Evolutionary conservation across 2,329 filamentous ascomycete genomes (phyloP).

Genomic region (Cladosporium cucumerinum): DNA sequence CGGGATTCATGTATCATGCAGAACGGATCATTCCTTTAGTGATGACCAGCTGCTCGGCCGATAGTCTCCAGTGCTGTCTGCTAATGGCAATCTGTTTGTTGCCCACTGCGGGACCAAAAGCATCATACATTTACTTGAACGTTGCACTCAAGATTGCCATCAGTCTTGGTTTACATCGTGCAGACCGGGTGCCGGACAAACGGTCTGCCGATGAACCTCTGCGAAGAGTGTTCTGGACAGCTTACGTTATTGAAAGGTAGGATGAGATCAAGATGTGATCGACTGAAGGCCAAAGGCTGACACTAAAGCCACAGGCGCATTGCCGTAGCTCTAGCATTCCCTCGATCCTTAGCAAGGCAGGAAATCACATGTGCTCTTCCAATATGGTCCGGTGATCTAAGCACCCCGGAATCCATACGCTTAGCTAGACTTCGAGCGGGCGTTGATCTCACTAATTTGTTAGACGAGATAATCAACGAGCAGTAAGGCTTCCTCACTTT

Average conservation of each 20-base stretch:
- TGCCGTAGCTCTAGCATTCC: neutral
- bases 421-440: neutral
- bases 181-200: neutral
- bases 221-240: neutral
- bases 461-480: neutral
- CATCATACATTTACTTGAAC: neutral
- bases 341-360: neutral
- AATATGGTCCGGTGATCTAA: neutral
- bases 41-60: neutral
- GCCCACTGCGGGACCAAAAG: neutral
- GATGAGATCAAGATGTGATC: neutral
- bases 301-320: neutral
- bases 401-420: neutral
- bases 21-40: neutral
- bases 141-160: neutral
- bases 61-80: neutral
- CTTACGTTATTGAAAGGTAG: neutral
- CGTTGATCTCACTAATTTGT: neutral
- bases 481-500: neutral
- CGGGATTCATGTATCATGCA: neutral
- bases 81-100: neutral
- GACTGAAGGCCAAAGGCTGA: neutral
- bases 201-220: neutral
- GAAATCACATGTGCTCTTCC: neutral
- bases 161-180: neutral